phyloP scores from a whole-genome alignment of 257 asterid species.

The Fraxinus cuspidata region DNA sequence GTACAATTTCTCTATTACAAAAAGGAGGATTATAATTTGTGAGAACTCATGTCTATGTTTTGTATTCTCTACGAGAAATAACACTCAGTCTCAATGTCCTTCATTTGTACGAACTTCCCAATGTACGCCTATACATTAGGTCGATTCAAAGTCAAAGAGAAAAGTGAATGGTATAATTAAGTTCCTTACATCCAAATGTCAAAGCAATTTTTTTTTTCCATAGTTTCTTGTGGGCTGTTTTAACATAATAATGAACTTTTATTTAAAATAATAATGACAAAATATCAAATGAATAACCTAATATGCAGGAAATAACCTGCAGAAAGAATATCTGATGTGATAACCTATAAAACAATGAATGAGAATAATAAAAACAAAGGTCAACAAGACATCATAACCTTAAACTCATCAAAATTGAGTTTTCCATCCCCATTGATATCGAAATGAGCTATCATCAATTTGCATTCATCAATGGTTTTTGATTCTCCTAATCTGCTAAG shows the following conservation, averaged over 20 bases:
- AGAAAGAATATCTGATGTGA: background rate
- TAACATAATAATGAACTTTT: background rate
- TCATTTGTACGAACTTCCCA: too few species aligned
- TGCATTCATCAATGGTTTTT: slow-evolving; percentile 46
- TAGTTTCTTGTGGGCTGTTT: background rate
- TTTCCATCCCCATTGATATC: slow-evolving; percentile 68
- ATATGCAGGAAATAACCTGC: background rate
- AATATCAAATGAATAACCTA: background rate
- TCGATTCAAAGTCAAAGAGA: too few species aligned
- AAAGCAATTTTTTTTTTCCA: too few species aligned
- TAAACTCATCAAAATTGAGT: slow-evolving; percentile 58
- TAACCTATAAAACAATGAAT: background rate
- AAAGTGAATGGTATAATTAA: too few species aligned
- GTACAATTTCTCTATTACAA: too few species aligned
- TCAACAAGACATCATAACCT: slow-evolving; percentile 50
- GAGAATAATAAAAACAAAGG: background rate
- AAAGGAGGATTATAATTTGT: too few species aligned
- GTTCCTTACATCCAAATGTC: too few species aligned
- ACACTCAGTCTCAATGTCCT: too few species aligned
- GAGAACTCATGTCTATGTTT: too few species aligned
- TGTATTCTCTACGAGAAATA: too few species aligned
- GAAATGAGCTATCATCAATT: slow-evolving; percentile 47
- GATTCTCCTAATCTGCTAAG: slow-evolving; percentile 56
- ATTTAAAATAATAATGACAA: too few species aligned
- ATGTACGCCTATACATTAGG: too few species aligned